Conservation (phyloP, 768 basidiomycete genomes). For the Kockovaella imperatae region DNA sequence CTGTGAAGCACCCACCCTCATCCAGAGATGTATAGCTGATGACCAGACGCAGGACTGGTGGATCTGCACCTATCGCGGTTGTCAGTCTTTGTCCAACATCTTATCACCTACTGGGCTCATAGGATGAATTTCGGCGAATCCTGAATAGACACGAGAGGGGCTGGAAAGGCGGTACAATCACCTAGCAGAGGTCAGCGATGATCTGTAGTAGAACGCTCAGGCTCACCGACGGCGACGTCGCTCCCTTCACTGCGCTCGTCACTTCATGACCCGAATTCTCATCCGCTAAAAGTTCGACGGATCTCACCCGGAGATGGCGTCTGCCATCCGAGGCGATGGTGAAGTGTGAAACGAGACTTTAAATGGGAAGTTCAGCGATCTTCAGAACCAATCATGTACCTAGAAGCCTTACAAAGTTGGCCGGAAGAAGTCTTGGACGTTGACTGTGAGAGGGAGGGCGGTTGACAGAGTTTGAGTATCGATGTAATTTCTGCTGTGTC, state of each 20-base stretch:
- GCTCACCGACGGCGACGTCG: constrained; percentile 49
- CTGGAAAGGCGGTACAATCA: constrained; percentile 71
- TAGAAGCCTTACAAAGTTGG: constrained; percentile 56
- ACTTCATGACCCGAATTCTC: constrained; percentile 12
- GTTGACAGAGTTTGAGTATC: constrained; percentile 47
- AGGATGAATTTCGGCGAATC: constrained; percentile 53
- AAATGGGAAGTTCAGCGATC: background rate
- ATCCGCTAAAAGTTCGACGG: constrained; percentile 17
- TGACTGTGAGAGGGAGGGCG: constrained; percentile 76
- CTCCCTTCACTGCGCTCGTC: constrained; percentile 5
- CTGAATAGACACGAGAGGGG: constrained; percentile 74
- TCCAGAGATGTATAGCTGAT: constrained; percentile 72
- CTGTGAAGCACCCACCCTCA: constrained; percentile 55
- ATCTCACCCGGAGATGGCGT: constrained; percentile 64
- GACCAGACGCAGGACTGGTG: constrained; percentile 47
- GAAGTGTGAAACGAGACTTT: constrained; percentile 81
- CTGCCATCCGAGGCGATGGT: constrained; percentile 73
- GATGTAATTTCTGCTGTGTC: constrained; percentile 9
- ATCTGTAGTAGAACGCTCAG: constrained; percentile 16
- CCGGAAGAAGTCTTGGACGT: constrained; percentile 94
- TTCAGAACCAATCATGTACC: background rate
- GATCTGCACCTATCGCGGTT: background rate
- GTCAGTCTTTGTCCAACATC: constrained; percentile 1
- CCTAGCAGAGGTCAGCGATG: constrained; percentile 25
- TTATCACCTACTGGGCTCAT: no score